Evolutionary conservation across 306 rosid genomes (phyloP), one percentile per base, ranked within the genome.

Genomic region (Cyamopsis tetragonoloba): DNA sequence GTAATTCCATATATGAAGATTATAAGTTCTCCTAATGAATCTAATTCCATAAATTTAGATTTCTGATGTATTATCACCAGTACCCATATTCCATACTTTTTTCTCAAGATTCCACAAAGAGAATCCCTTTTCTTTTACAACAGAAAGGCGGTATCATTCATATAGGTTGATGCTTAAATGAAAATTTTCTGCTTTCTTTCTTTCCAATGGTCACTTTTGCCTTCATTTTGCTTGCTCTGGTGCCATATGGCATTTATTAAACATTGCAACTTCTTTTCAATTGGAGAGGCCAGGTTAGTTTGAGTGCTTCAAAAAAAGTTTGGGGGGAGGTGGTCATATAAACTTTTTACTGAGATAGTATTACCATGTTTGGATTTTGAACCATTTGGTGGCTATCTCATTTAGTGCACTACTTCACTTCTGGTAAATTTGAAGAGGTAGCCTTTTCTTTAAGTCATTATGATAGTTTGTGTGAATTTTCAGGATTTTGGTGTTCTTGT

Each of bases 401-500:
- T 26, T 62, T 28, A 34, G 28, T 42, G 24, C 28, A 4, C 55
- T 62, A n/a, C n/a, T n/a, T n/a, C n/a, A n/a, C n/a, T n/a, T n/a
- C 24, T 4, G 17, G 28, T 14, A 42, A 26, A 42, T 43, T 63
- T 14, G 46, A 53, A 68, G 13, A 24, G 22, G 7, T 15, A 13
- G 2, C 48, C 12, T 12, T 30, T 23, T 49, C 37, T 28, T 22
- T 6, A 43, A 68, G 31, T 44, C 39, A 24, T 7, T 6, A 7
- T 44, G 15, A 74, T 14, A 51, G 3, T 9, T 57, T 71, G 2
- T 54, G 48, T 20, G 2, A 17, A 73, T 13, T 50, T 66, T 76
- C 83, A 93, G 99, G 97, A 90, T 69, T 74, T 43, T 12, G 96
- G 96, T 34, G 85, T 90, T 72, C 95, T 93, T 18, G 79, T 80